Conservation (phyloP, 257 asterid species). For the Linderniella brevidens region DNA sequence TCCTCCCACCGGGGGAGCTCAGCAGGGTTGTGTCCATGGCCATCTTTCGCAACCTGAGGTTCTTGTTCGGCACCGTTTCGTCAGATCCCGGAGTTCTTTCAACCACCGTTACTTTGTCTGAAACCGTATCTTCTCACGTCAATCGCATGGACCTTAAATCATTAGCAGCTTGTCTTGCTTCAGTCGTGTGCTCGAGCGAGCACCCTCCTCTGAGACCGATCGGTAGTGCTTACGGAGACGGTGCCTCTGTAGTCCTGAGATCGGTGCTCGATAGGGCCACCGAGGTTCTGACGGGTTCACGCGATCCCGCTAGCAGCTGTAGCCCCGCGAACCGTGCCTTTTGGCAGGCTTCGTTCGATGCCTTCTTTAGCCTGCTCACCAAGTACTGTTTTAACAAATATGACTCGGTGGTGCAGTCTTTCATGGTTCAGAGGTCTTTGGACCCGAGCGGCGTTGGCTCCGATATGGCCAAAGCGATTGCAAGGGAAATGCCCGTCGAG, state of each 20-base stretch:
- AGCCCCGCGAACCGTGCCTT: conserved; percentile 29
- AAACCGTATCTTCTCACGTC: conserved; percentile 25
- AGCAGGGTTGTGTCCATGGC: conserved; percentile 63
- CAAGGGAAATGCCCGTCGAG: conserved; percentile 60
- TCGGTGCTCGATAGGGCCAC: conserved; percentile 63
- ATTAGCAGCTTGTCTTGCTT: conserved; percentile 65
- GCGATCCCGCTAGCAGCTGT: conserved; percentile 27
- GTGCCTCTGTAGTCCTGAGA: conserved; percentile 53
- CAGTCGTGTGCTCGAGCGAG: conserved; percentile 59
- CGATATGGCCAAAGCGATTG: conserved; percentile 38
- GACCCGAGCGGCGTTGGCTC: conserved; percentile 25
- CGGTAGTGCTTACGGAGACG: conserved; percentile 57
- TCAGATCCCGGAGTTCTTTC: conserved; percentile 20
- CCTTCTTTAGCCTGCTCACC: conserved; percentile 43
- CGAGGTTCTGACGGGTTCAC: conserved; percentile 46
- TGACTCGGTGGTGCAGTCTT: conserved; percentile 38
- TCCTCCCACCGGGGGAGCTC: conserved; percentile 48
- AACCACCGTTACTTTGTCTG: conserved; percentile 26
- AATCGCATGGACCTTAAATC: conserved; percentile 46
- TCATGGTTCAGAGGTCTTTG: conserved; percentile 23
- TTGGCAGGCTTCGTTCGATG: conserved; percentile 84
- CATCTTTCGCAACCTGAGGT: conserved; percentile 64
- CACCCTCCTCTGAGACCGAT: conserved; percentile 64
- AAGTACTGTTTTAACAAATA: conserved; percentile 60
- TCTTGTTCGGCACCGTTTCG: conserved; percentile 40